These are phyloP conservation scores for Streptanthus diversifolius DNA, from an alignment of 345 rosid species.

Conservation along the genomic window DNA sequence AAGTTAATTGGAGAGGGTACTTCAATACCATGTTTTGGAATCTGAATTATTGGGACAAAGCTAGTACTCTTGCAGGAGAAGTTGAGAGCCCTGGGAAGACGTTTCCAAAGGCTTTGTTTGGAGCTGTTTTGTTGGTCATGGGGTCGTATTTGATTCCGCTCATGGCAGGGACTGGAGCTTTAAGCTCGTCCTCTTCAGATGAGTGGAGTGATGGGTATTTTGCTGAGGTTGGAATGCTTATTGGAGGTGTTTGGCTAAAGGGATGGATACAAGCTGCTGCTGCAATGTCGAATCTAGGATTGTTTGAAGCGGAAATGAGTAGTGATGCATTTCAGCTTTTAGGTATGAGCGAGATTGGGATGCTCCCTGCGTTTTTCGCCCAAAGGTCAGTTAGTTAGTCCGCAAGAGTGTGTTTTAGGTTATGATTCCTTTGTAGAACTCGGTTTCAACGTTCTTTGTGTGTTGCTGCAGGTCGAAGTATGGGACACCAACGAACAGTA, in stretches of 20 bases:
- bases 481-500: slow-evolving; percentile 88
- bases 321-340: slow-evolving; percentile 88
- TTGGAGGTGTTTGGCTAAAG: slow-evolving; percentile 86
- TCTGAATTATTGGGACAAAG: slow-evolving; percentile 93
- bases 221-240: slow-evolving; percentile 84
- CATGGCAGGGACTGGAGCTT: slow-evolving; percentile 78
- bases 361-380: slow-evolving; percentile 79
- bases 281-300: slow-evolving; percentile 87
- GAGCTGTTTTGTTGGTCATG: slow-evolving; percentile 76
- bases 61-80: slow-evolving; percentile 93
- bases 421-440: background rate
- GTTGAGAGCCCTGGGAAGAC: slow-evolving; percentile 76
- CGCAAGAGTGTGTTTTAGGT: background rate
- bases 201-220: slow-evolving; percentile 94
- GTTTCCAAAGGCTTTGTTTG: slow-evolving; percentile 80
- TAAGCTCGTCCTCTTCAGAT: slow-evolving; percentile 42
- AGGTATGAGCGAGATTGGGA: slow-evolving; percentile 90
- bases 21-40: slow-evolving; percentile 97
- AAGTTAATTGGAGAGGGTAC: slow-evolving; percentile 81
- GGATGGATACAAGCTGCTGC: slow-evolving; percentile 97
- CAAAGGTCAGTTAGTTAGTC: slow-evolving; percentile 44
- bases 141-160: slow-evolving; percentile 74
- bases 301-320: slow-evolving; percentile 98
- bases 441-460: slow-evolving; percentile 8
- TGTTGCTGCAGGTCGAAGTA: slow-evolving; percentile 62